Base-by-base conservation (phyloP, 371 early-diverging fungal species). In the Rhizopus delemar region DNA sequence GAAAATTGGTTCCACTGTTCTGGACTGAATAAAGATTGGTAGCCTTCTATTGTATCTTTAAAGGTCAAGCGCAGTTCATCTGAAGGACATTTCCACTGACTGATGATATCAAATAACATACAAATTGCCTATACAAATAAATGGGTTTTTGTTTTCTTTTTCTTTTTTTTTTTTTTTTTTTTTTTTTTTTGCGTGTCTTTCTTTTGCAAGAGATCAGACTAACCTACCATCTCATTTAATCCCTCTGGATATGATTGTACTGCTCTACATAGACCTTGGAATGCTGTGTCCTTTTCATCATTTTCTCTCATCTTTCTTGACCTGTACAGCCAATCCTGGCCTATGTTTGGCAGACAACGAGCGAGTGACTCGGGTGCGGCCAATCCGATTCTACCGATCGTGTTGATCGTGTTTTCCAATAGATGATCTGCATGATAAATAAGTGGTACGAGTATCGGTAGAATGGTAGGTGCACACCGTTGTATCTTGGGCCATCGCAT, bases 211-310 rank as follows among this genome's bases (percentile, higher is more conserved):
- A 22, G 22, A 22, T 22, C 22, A 22, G 22, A 22, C 22, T 22
- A 22, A 34, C 8, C 41, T 66, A 55, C 54, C 57, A 71, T 69
- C 60, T 84, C 76, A 32, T 77, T 75, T 61, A 93, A 74, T 5
- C 89, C 93, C 56, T 88, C 79, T 4, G 97, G 96, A 68, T 92
- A 93, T 29, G 77, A 61, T 54, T 86, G 78, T 43, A 94, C 88
- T 74, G 92, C 84, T 16, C 82, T 77, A 74, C 94, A 93, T 62
- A 97, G 68, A 4, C 98, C 98, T 61, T 78, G 85, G 82, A 94
- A 95, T 7, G 96, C 93, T 51, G 90, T 86, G 61, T 92, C 91
- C 74, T 95, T 97, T 71, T 97, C 98, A 13, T 86, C 83, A 60
- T 93, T 93, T 74, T 95, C 95, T 43, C 84, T 82, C 54, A 94